phyloP scores from a whole-genome alignment of 495 filamentous ascomycete genomes.

The Achaetomiella virescens region DNA sequence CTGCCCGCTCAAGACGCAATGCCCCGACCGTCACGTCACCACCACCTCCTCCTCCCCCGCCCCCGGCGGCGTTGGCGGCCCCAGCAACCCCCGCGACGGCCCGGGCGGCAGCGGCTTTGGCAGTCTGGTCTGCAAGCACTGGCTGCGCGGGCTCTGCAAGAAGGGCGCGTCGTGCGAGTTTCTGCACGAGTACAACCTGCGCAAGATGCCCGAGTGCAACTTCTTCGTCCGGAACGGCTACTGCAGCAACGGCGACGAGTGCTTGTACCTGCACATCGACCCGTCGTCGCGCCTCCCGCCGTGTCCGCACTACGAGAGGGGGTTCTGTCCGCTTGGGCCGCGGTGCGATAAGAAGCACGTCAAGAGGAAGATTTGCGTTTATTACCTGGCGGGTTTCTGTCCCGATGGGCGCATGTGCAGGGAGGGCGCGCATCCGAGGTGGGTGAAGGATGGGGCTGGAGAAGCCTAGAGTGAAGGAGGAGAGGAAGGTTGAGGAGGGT shows the following conservation, averaged over 20 bases:
- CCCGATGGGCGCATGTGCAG: conserved; percentile 70
- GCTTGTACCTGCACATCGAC: conserved; percentile 90
- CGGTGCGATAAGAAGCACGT: conserved; percentile 83
- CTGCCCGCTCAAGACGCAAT: conserved; percentile 70
- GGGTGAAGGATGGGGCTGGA: conserved; percentile 57
- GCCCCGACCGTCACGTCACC: conserved; percentile 53
- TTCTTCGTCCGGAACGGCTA: conserved; percentile 84
- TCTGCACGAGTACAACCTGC: conserved; percentile 95
- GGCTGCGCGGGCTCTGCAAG: conserved; percentile 94
- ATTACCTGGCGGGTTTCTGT: conserved; percentile 91
- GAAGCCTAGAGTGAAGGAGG: conserved; percentile 59
- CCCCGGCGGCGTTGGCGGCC: conserved; percentile 17
- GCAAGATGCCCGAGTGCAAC: conserved; percentile 96
- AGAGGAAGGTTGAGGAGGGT: conserved; percentile 36
- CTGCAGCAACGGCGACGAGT: conserved; percentile 94
- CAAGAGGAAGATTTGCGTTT: conserved; percentile 67
- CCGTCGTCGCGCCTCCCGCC: conserved; percentile 72
- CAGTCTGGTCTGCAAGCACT: conserved; percentile 93
- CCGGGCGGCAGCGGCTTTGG: conserved; percentile 42
- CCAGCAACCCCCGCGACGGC: too few species aligned
- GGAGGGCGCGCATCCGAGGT: conserved; percentile 74
- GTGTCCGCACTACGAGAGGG: conserved; percentile 91
- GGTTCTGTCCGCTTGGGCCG: conserved; percentile 88
- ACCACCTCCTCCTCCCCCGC: neutral
- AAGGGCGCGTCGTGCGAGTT: conserved; percentile 95